These are phyloP conservation scores for Eucalyptus lansdowneana DNA, from an alignment of 345 rosid genomes.

Conservation along the genomic window DNA sequence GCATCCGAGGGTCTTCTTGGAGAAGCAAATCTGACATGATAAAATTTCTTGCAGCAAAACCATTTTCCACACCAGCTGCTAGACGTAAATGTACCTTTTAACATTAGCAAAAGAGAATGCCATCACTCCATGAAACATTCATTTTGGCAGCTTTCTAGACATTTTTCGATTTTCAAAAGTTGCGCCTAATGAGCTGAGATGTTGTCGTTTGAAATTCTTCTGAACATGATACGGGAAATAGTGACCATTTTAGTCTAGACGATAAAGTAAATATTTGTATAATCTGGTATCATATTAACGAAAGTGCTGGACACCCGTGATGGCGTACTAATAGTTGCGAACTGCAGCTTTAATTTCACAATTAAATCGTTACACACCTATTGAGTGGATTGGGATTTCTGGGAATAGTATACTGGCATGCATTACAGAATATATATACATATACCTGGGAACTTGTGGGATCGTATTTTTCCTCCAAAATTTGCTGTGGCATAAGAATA, in stretches of 20 bases:
- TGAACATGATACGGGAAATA: neutral
- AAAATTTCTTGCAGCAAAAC: neutral
- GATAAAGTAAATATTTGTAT: neutral
- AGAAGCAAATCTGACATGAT: slow-evolving; percentile 12
- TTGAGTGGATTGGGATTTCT: neutral
- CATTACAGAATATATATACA: neutral
- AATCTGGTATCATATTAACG: neutral
- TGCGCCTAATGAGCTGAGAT: neutral
- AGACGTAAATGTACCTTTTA: slow-evolving; percentile 1
- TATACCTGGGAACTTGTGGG: slow-evolving; percentile 5
- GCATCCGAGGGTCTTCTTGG: neutral
- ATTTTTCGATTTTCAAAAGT: neutral
- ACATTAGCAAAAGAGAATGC: neutral
- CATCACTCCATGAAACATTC: neutral
- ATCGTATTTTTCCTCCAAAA: slow-evolving; percentile 4
- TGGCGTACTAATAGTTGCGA: neutral
- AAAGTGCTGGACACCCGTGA: neutral
- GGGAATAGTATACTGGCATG: neutral
- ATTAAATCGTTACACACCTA: neutral
- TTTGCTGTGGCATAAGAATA: neutral
- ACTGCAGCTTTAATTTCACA: neutral
- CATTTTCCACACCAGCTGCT: neutral
- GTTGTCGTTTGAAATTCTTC: neutral
- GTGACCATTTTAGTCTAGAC: neutral
- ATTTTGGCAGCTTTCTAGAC: neutral